phyloP scores from a whole-genome alignment of 805 yeast species.

The Brettanomyces sp. region DNA sequence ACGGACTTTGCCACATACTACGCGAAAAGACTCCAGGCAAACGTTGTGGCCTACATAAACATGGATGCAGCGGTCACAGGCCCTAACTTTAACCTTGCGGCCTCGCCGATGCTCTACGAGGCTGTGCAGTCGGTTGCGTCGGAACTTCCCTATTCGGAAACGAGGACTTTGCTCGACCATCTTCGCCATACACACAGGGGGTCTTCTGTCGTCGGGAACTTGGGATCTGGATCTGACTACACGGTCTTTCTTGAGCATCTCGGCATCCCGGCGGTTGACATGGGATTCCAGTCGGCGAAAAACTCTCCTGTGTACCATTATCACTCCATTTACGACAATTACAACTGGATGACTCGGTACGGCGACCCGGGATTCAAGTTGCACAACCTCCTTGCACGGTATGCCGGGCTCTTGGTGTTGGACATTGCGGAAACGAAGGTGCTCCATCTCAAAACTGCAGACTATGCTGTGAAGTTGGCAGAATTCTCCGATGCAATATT shows the following conservation, averaged over 20 bases:
- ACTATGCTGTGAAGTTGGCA: slow-evolving; percentile 46
- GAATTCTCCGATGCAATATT: slow-evolving; percentile 33
- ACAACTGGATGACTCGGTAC: slow-evolving; percentile 55
- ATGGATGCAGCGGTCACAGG: slow-evolving; percentile 62
- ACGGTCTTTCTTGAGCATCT: slow-evolving; percentile 51
- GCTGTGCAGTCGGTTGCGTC: slow-evolving; percentile 37
- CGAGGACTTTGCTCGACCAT: slow-evolving; percentile 26
- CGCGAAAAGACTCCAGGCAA: slow-evolving; percentile 32
- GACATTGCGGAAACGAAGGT: slow-evolving; percentile 41
- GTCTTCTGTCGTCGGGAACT: slow-evolving; percentile 28
- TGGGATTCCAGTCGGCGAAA: slow-evolving; percentile 39
- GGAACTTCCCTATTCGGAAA: slow-evolving; percentile 36
- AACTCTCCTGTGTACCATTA: slow-evolving; percentile 61
- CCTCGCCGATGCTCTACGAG: slow-evolving; percentile 51
- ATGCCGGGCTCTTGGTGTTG: slow-evolving; percentile 40
- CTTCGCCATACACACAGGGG: slow-evolving; percentile 15
- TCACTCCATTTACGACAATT: slow-evolving; percentile 69
- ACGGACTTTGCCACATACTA: slow-evolving; percentile 70
- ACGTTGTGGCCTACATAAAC: slow-evolving; percentile 60
- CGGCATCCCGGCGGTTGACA: slow-evolving; percentile 52
- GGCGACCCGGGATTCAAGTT: slow-evolving; percentile 55
- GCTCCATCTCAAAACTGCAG: slow-evolving; percentile 29
- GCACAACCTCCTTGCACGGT: slow-evolving; percentile 49
- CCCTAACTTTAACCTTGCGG: slow-evolving; percentile 35
- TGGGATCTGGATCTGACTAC: slow-evolving; percentile 70